Evolutionary conservation across 2,329 filamentous ascomycete species (phyloP).

Genomic region (Apiospora malaysiana): DNA sequence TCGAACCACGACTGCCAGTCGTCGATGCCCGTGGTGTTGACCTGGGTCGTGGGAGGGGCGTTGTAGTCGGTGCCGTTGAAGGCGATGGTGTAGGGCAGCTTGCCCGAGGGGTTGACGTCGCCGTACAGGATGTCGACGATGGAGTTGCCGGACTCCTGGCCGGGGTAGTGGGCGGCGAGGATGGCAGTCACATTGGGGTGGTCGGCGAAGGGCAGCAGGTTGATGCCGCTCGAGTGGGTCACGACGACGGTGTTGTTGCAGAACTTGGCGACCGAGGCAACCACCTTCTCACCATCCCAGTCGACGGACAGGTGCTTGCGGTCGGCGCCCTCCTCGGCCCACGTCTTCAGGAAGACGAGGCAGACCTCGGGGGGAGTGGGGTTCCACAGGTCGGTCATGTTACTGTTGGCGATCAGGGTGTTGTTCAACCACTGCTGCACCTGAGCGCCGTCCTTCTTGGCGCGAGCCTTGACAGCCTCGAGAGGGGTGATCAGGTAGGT

Average conservation of each 20-base stretch:
- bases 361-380: slow-evolving; percentile 66
- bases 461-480: slow-evolving; percentile 58
- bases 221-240: slow-evolving; percentile 66
- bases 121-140: slow-evolving; percentile 68
- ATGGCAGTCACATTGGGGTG: slow-evolving; percentile 67
- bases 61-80: slow-evolving; percentile 55
- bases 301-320: slow-evolving; percentile 59
- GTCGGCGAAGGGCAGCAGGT: slow-evolving; percentile 61
- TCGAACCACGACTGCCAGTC: slow-evolving; percentile 58
- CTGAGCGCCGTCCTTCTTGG: slow-evolving; percentile 46
- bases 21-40: slow-evolving; percentile 44
- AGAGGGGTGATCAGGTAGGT: slow-evolving; percentile 62
- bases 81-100: slow-evolving; percentile 74
- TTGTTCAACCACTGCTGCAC: slow-evolving; percentile 53
- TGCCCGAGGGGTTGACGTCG: slow-evolving; percentile 63
- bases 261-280: slow-evolving; percentile 49
- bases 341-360: slow-evolving; percentile 68
- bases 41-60: slow-evolving; percentile 44
- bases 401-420: slow-evolving; percentile 45
- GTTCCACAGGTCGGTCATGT: slow-evolving; percentile 52
- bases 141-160: slow-evolving; percentile 65
- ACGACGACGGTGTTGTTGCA: slow-evolving; percentile 58
- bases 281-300: slow-evolving; percentile 68
- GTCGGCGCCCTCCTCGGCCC: slow-evolving; percentile 69
- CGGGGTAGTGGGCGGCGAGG: slow-evolving; percentile 65